Evolutionary conservation across 345 rosid genomes (phyloP).

Genomic region (Salix dunnii): DNA sequence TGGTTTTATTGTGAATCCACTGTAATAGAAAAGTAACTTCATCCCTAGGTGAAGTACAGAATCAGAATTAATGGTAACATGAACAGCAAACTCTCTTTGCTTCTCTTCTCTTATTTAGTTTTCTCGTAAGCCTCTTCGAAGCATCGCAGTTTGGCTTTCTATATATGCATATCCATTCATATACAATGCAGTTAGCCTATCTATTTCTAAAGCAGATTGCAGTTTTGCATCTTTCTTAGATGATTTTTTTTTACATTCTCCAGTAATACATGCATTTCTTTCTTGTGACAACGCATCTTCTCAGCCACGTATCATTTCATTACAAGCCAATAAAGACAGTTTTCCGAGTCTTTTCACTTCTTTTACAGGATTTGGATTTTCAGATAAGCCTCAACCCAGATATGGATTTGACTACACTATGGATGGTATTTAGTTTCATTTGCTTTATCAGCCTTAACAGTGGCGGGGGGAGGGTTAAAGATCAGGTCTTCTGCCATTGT

Average conservation of each 20-base stretch:
- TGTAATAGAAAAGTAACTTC: too few species aligned
- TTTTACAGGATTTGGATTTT: constrained; percentile 80
- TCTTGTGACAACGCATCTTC: not conserved
- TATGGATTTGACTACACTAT: constrained; percentile 86
- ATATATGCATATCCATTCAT: too few species aligned
- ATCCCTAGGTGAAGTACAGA: too few species aligned
- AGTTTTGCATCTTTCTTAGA: not conserved
- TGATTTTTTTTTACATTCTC: not conserved
- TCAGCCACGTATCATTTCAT: too few species aligned
- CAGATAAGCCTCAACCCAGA: constrained; percentile 95
- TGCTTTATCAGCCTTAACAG: constrained; percentile 1
- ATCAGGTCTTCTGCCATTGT: not conserved
- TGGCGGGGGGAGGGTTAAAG: not conserved
- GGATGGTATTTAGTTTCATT: constrained; percentile 45
- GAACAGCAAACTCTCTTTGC: too few species aligned
- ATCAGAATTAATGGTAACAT: too few species aligned
- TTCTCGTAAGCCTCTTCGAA: too few species aligned
- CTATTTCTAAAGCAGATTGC: not conserved
- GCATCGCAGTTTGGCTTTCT: too few species aligned
- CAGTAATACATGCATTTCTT: not conserved
- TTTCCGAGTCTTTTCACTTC: not conserved
- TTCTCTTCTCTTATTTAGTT: too few species aligned
- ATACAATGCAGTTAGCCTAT: too few species aligned
- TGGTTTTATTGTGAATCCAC: too few species aligned
- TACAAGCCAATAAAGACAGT: not conserved